A percentile compares a stretch with the other conserved stretches of the same genome.
Conservation (phyloP, 106 monocot genomes). For the Triglochin maritima region DNA sequence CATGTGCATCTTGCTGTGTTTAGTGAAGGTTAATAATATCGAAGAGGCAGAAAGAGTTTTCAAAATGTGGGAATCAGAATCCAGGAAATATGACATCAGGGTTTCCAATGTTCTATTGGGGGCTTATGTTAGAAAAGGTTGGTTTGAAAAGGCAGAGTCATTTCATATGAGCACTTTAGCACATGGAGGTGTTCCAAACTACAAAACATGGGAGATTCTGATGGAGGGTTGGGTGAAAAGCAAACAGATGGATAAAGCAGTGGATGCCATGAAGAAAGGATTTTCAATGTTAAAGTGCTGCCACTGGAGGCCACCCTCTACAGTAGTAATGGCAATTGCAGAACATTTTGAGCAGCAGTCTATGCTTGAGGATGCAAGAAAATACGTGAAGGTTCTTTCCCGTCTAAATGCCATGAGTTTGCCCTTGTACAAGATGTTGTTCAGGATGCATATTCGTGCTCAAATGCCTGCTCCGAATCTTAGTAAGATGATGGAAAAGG, state of each 20-base stretch:
- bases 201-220: conserved; percentile 85
- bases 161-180: conserved; percentile 37
- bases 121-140: conserved; percentile 62
- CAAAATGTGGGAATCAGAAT: conserved; percentile 48
- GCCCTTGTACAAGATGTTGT: conserved; percentile 48
- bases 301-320: conserved; percentile 49
- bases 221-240: conserved; percentile 72
- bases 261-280: conserved; percentile 60
- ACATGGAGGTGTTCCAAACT: conserved; percentile 61
- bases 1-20: conserved; percentile 57
- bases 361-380: conserved; percentile 20
- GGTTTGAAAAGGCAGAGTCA: conserved; percentile 57
- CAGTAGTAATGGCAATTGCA: conserved; percentile 36
- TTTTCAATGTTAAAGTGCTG: conserved; percentile 49
- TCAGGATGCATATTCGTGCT: conserved; percentile 35
- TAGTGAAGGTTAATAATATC: conserved; percentile 56
- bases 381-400: conserved; percentile 35
- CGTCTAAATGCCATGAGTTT: conserved; percentile 34
- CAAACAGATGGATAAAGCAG: conserved; percentile 61
- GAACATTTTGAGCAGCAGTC: conserved; percentile 36
- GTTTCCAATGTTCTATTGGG: conserved; percentile 72
- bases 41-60: conserved; percentile 51
- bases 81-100: conserved; percentile 59
- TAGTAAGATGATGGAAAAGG: conserved; percentile 6
- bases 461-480: conserved; percentile 3